These are phyloP conservation scores for Russula vinacea DNA, from an alignment of 768 basidiomycete genomes.

Conservation along the genomic window DNA sequence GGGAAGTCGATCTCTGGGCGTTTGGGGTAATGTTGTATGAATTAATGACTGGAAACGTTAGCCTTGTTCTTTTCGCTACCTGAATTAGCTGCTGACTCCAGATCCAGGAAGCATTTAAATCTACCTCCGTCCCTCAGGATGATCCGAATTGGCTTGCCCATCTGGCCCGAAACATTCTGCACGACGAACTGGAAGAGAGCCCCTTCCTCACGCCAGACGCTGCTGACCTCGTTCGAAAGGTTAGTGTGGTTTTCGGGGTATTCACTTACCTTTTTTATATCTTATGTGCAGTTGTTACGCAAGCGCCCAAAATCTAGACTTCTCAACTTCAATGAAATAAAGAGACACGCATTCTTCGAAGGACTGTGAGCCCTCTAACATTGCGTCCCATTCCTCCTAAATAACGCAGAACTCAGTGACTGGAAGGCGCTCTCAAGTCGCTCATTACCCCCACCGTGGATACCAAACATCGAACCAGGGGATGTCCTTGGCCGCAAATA, in stretches of 20 bases:
- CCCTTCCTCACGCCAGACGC: conserved; percentile 17
- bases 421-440: conserved; percentile 18
- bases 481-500: not conserved
- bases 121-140: conserved; percentile 9
- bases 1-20: conserved; percentile 26
- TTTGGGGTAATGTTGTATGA: conserved; percentile 28
- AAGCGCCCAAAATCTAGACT: conserved; percentile 20
- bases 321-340: conserved; percentile 14
- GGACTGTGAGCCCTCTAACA: conserved; percentile 10
- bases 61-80: not conserved
- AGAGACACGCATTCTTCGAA: conserved; percentile 15
- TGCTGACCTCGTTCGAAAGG: conserved; percentile 18
- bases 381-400: not conserved
- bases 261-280: not conserved
- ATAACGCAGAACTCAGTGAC: conserved; percentile 4
- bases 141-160: conserved; percentile 20
- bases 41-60: conserved; percentile 22
- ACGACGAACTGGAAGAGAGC: conserved; percentile 9
- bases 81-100: not conserved
- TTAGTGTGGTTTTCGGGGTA: not conserved
- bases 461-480: conserved; percentile 8
- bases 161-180: conserved; percentile 16
- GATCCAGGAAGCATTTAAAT: conserved; percentile 23
- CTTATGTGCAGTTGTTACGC: conserved; percentile 7
- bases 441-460: conserved; percentile 19